phyloP scores from a whole-genome alignment of 2,329 filamentous ascomycete species.

The Colletotrichum tropicicola region DNA sequence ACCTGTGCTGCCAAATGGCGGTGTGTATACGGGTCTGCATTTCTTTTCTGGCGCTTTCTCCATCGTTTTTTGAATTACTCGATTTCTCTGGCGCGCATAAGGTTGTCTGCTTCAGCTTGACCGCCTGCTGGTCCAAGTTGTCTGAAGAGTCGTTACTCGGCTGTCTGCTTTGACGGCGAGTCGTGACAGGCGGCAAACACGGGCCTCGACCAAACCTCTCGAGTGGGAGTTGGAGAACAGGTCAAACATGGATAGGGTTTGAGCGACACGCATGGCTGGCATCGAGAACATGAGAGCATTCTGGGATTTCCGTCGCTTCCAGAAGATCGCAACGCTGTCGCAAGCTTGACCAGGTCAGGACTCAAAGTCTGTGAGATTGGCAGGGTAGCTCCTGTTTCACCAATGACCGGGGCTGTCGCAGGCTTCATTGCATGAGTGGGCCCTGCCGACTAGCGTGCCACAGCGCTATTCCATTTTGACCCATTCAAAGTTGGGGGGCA shows the following conservation, averaged over 20 bases:
- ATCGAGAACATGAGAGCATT: slow-evolving; percentile 9
- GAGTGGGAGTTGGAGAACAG: slow-evolving; percentile 14
- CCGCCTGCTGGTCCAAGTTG: background rate
- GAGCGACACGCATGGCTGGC: slow-evolving; percentile 26
- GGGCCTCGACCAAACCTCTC: slow-evolving; percentile 22
- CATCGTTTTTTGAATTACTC: background rate
- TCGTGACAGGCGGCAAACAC: slow-evolving; percentile 31
- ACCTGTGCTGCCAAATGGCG: slow-evolving; percentile 3
- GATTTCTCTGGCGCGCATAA: slow-evolving; percentile 15
- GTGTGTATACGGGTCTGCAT: background rate
- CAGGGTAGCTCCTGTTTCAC: slow-evolving; percentile 64
- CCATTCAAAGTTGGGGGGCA: slow-evolving; percentile 14
- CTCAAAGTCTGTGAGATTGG: slow-evolving; percentile 51
- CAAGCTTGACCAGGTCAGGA: slow-evolving; percentile 55
- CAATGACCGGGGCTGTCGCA: slow-evolving; percentile 50
- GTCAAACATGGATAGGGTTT: slow-evolving; percentile 29
- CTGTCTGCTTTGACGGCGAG: slow-evolving; percentile 21
- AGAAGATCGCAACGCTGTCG: slow-evolving; percentile 52
- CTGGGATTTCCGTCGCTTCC: slow-evolving; percentile 47
- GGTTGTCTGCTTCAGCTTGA: slow-evolving; percentile 21
- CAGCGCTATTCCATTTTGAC: slow-evolving; percentile 22
- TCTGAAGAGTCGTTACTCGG: slow-evolving; percentile 22
- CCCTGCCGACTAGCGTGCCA: background rate
- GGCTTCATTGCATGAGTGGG: slow-evolving; percentile 31
- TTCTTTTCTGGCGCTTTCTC: background rate